Conservation (phyloP, 805 yeast genomes). For the Saturnispora diversa region DNA sequence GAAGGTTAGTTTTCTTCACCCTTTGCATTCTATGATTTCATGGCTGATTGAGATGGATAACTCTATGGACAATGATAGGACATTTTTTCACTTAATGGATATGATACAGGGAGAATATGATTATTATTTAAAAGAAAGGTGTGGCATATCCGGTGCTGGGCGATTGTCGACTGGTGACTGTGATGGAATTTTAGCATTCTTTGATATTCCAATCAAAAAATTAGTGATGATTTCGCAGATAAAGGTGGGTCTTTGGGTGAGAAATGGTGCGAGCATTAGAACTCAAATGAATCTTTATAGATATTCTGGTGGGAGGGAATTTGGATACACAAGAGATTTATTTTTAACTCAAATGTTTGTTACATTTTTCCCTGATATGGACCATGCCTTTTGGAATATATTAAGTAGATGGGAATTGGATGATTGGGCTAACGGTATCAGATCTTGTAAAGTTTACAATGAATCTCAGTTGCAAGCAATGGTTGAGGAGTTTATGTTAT, state of each 20-base stretch:
- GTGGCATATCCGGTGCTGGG: constrained; percentile 1
- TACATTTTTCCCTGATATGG: constrained; percentile 41
- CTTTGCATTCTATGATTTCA: constrained; percentile 64
- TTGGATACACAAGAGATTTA: constrained; percentile 73
- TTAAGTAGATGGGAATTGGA: constrained; percentile 63
- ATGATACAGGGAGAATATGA: constrained; percentile 18
- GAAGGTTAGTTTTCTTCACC: constrained; percentile 67
- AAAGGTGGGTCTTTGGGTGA: constrained; percentile 85
- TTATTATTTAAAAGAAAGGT: constrained; percentile 11
- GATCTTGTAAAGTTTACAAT: constrained; percentile 37
- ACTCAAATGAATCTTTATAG: constrained; percentile 75
- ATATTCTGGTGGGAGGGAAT: constrained; percentile 70
- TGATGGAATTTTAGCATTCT: constrained; percentile 30
- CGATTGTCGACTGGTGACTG: constrained; percentile 7
- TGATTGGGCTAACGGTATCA: constrained; percentile 43
- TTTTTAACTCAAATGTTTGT: constrained; percentile 58
- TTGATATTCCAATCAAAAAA: constrained; percentile 73
- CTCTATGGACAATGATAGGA: constrained; percentile 15
- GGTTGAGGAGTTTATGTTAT: constrained; percentile 71
- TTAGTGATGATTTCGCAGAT: constrained; percentile 76
- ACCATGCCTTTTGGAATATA: constrained; percentile 47
- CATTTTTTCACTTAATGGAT: constrained; percentile 13
- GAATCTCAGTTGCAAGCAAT: constrained; percentile 31
- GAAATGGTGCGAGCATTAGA: constrained; percentile 79
- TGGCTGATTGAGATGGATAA: constrained; percentile 56